phyloP scores from a whole-genome alignment of 108 stramenopile species.

The Pseudonitzschia delicatissima region DNA sequence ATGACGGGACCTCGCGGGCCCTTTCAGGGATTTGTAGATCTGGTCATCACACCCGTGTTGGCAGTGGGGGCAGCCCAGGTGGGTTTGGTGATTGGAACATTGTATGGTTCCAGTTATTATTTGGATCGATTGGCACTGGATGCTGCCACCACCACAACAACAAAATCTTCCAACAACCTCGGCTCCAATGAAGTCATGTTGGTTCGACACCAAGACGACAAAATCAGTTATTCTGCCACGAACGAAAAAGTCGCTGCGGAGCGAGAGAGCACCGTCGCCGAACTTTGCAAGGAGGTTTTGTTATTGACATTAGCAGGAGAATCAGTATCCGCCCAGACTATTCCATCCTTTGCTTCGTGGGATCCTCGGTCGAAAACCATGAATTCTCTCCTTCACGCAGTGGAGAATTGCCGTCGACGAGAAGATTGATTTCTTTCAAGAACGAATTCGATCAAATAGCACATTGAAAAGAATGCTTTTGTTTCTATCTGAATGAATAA shows the following conservation, averaged over 20 bases:
- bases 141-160: slow-evolving; percentile 1
- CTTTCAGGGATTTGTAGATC: slow-evolving; percentile 34
- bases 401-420: slow-evolving; percentile 1
- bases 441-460: no score
- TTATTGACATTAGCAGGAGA: not conserved
- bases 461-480: no score
- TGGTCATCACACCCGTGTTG: slow-evolving; percentile 19
- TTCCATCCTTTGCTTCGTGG: not conserved
- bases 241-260: not conserved
- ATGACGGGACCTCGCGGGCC: slow-evolving; percentile 1
- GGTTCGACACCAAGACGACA: not conserved
- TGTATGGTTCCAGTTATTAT: slow-evolving; percentile 23
- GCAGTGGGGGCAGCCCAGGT: slow-evolving; percentile 27
- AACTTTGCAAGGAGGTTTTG: not conserved
- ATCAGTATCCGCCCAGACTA: not conserved
- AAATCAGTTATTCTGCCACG: not conserved
- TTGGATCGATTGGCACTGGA: slow-evolving; percentile 14
- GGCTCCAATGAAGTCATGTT: not conserved
- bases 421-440: not conserved
- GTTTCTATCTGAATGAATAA: no score
- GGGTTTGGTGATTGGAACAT: slow-evolving; percentile 20
- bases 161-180: not conserved
- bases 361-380: slow-evolving; percentile 14
- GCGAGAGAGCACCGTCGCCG: not conserved
- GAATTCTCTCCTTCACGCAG: not conserved